phyloP scores from a whole-genome alignment of 345 rosid species.

The Erucastrum elatum region DNA sequence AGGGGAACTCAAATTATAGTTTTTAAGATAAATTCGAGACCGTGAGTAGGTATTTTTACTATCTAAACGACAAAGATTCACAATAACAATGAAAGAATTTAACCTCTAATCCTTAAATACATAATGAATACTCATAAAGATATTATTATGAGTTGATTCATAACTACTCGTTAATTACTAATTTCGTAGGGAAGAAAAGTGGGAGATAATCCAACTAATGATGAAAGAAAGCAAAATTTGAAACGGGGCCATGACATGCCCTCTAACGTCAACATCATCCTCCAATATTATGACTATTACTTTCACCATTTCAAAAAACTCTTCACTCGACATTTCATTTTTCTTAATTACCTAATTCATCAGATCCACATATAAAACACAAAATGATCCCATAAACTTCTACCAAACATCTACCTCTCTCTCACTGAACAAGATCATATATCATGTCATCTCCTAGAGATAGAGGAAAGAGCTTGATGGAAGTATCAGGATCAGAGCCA shows the following conservation, averaged over 20 bases:
- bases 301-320: slow-evolving; percentile 39
- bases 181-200: not conserved
- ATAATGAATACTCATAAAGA: not conserved
- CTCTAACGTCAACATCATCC: slow-evolving; percentile 35
- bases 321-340: slow-evolving; percentile 18
- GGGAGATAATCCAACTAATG: not conserved
- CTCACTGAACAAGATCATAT: slow-evolving; percentile 8
- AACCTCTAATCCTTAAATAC: not conserved
- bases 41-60: not conserved
- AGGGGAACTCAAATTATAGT: too few relatives aligned
- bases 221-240: slow-evolving; percentile 19
- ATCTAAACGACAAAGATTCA: not conserved
- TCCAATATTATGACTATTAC: slow-evolving; percentile 33
- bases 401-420: not conserved
- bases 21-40: not conserved
- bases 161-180: not conserved
- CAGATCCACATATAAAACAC: slow-evolving; percentile 32
- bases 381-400: slow-evolving; percentile 26
- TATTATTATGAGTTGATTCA: not conserved
- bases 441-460: slow-evolving; percentile 41
- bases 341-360: slow-evolving; percentile 23
- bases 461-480: slow-evolving; percentile 42
- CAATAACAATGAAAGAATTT: not conserved
- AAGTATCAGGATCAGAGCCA: slow-evolving; percentile 40
- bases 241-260: slow-evolving; percentile 38